phyloP scores from a whole-genome alignment of 768 basidiomycete species.

The Lactarius indigo region DNA sequence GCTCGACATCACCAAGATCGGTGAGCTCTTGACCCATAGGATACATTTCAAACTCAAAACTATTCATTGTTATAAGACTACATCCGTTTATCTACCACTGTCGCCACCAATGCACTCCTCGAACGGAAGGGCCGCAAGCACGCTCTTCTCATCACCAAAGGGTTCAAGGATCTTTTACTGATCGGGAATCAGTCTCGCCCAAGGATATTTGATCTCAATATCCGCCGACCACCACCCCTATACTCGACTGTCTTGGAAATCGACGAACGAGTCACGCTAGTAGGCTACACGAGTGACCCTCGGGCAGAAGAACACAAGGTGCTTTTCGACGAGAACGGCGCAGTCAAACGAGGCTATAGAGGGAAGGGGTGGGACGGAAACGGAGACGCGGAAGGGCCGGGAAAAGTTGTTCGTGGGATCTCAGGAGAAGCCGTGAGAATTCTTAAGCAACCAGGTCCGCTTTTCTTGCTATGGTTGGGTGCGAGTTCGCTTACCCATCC shows the following conservation, averaged over 20 bases:
- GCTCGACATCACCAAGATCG: conserved; percentile 78
- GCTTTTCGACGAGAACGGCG: conserved; percentile 70
- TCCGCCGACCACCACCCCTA: conserved; percentile 69
- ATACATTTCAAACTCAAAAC: background rate
- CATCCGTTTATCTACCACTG: conserved; percentile 88
- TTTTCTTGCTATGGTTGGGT: conserved; percentile 1
- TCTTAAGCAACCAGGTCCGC: conserved; percentile 63
- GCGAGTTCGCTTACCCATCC: conserved; percentile 13
- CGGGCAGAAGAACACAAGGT: conserved; percentile 70
- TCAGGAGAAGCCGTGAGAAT: conserved; percentile 90
- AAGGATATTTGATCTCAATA: conserved; percentile 91
- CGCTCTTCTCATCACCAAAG: conserved; percentile 85
- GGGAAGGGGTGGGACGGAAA: conserved; percentile 75
- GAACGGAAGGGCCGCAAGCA: conserved; percentile 94
- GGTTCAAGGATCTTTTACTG: conserved; percentile 86
- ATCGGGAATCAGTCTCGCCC: conserved; percentile 97
- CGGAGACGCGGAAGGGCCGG: conserved; percentile 72
- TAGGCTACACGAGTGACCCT: conserved; percentile 91
- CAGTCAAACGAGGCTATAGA: conserved; percentile 60
- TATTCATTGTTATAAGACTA: conserved; percentile 54
- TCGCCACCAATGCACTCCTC: conserved; percentile 92
- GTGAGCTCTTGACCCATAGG: conserved; percentile 37
- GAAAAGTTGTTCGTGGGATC: conserved; percentile 74
- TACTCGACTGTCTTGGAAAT: conserved; percentile 74
- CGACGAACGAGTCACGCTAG: conserved; percentile 91